Base-by-base conservation (phyloP, 169 alveolate genomes). In the Cyclospora cayetanensis region DNA sequence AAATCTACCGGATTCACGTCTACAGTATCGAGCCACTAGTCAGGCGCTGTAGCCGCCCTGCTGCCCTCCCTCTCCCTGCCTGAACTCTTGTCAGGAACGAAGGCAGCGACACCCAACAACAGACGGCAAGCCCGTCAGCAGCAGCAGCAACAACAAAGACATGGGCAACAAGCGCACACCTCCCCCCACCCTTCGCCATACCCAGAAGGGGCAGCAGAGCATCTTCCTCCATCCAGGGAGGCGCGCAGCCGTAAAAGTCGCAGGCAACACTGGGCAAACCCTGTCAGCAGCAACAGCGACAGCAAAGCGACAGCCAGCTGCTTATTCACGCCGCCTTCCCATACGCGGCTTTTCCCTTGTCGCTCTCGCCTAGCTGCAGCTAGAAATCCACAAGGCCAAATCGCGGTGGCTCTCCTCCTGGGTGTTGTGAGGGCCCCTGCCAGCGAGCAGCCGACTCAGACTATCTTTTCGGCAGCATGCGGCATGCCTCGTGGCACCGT, bases 281-380 rank as follows among this genome's bases (percentile, higher is more conserved):
- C 72, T 60, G 31, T 25, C 72, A 60, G 72, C 72, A 60, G 72
- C 72, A 60, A 34, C 72, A 55, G 70, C 70, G 25, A 34, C 34
- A 60, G 72, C 72, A 60, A 34, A n/a, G n/a, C n/a, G n/a, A n/a
- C n/a, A n/a, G n/a, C n/a, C 72, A 60, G 72, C 72, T 22, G 31
- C 72, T 60, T 34, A 5, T 12, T 15, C 7, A 15, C 55, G 15
- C 22, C 55, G 15, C 22, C 55, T 9, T 7, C 55, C 15, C 55
- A 46, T 7, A 46, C 7, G 55, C 55, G 15, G 55, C 55, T 50
- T n/a, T 50, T 50, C 22, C 63, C 22, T n/a, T 50, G 22, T 18
- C 63, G 63, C 1, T 50, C 63, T 50, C 27, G 12, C 63, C 27
- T n/a, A n/a, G 63, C 63, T 50, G 63, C 2, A 18, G 12, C 63